A percentile compares a stretch with the other conserved stretches of the same genome.
These are phyloP conservation scores for Yarrowia divulgata DNA, from an alignment of 805 yeast species.

Conservation along the genomic window DNA sequence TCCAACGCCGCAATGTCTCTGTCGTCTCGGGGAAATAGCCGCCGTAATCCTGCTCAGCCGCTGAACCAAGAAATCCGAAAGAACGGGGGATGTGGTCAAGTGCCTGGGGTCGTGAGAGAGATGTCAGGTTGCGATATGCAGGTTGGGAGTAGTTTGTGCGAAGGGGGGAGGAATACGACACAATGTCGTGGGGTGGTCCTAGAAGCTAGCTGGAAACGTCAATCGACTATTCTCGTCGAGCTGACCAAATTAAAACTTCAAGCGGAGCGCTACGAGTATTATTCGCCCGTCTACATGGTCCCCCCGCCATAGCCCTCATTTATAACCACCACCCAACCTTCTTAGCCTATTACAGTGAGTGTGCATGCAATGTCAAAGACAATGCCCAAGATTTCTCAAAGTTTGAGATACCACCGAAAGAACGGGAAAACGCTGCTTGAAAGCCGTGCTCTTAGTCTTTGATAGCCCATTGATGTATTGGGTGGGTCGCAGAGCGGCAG, in stretches of 20 bases:
- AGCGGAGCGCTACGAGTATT: background rate
- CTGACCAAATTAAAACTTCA: background rate
- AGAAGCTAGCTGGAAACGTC: background rate
- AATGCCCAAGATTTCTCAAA: constrained; percentile 8
- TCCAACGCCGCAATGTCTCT: background rate
- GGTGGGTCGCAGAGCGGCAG: too few relatives aligned
- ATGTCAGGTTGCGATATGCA: constrained; percentile 34
- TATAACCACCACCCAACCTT: constrained; percentile 3
- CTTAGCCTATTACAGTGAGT: background rate
- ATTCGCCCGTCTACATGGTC: background rate
- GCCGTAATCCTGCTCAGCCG: background rate
- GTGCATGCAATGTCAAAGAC: background rate
- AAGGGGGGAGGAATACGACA: background rate
- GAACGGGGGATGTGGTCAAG: background rate
- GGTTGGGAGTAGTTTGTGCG: background rate
- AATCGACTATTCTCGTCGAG: background rate
- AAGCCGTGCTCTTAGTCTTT: background rate
- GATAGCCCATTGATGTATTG: background rate
- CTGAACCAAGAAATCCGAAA: background rate
- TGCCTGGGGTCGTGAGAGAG: constrained; percentile 14
- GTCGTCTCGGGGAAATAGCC: background rate
- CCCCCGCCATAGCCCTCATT: background rate
- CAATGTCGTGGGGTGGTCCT: background rate
- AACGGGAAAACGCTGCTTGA: background rate
- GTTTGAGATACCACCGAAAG: constrained; percentile 4